phyloP scores from a whole-genome alignment of 805 yeast species.

The Spathaspora girioi region DNA sequence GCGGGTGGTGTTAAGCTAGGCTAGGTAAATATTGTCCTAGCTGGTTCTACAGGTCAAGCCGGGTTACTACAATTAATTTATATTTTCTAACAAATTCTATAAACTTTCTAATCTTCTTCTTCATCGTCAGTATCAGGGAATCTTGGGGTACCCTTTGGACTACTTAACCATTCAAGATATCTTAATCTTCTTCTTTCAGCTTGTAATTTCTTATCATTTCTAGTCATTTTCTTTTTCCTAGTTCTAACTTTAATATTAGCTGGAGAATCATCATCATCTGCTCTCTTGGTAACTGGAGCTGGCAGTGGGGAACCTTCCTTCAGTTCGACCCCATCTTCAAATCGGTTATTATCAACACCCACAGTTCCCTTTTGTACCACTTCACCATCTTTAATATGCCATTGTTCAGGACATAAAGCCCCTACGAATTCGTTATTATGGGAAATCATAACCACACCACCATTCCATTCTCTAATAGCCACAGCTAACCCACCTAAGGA shows the following conservation, averaged over 20 bases:
- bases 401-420: slow-evolving; percentile 96
- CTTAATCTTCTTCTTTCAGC: slow-evolving; percentile 93
- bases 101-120: slow-evolving; percentile 38
- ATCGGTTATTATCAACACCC: slow-evolving; percentile 71
- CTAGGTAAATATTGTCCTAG: no score
- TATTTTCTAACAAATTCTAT: background rate
- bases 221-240: slow-evolving; percentile 95
- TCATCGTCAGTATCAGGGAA: slow-evolving; percentile 94
- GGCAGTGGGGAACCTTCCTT: slow-evolving; percentile 45
- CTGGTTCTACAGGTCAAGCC: background rate
- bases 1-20: no score
- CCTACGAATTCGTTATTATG: slow-evolving; percentile 97
- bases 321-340: slow-evolving; percentile 72
- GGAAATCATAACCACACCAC: slow-evolving; percentile 98
- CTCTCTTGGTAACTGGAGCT: slow-evolving; percentile 42
- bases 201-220: slow-evolving; percentile 90
- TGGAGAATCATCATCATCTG: slow-evolving; percentile 83
- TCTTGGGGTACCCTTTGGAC: slow-evolving; percentile 97
- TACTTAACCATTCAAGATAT: slow-evolving; percentile 88
- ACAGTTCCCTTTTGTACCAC: slow-evolving; percentile 81
- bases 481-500: slow-evolving; percentile 96
- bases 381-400: slow-evolving; percentile 93
- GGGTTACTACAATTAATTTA: background rate
- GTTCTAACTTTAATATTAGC: slow-evolving; percentile 90
- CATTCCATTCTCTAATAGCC: slow-evolving; percentile 96